These are phyloP conservation scores for Colletotrichum incanum DNA, from an alignment of 2,329 filamentous ascomycete species.

Conservation along the genomic window DNA sequence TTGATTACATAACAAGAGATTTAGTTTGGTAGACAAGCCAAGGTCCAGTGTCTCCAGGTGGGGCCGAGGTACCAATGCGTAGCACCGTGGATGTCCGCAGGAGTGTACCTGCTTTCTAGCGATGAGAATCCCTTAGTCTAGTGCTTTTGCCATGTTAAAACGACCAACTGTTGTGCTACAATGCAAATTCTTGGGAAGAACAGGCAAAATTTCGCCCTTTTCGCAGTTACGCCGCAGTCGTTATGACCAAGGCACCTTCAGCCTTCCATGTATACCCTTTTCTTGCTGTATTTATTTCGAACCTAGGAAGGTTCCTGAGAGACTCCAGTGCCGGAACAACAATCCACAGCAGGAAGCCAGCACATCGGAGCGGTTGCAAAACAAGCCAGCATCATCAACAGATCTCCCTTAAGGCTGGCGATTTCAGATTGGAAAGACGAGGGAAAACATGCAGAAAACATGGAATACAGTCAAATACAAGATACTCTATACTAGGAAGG, in stretches of 20 bases:
- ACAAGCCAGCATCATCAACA: background rate
- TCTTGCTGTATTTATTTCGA: background rate
- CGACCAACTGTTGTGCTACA: background rate
- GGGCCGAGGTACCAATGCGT: background rate
- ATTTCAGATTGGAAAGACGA: background rate
- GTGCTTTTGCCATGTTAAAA: background rate
- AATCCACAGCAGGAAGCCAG: background rate
- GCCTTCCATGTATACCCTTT: background rate
- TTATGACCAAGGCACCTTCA: background rate
- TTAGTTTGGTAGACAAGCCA: conserved; percentile 1
- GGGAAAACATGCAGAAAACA: background rate
- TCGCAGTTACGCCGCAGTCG: no score
- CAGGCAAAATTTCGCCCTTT: background rate
- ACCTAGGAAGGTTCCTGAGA: conserved; percentile 24
- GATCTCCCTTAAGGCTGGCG: background rate
- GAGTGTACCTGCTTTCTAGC: background rate
- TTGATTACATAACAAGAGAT: conserved; percentile 5
- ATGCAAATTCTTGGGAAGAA: background rate
- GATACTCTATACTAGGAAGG: background rate
- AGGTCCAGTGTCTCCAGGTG: background rate
- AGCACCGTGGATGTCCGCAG: background rate
- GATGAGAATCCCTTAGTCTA: background rate
- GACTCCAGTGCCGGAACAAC: background rate
- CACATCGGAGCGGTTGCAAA: background rate
- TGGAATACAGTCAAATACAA: background rate